phyloP scores from a whole-genome alignment of 2,329 filamentous ascomycete species.

The Lachnellula hyalina region DNA sequence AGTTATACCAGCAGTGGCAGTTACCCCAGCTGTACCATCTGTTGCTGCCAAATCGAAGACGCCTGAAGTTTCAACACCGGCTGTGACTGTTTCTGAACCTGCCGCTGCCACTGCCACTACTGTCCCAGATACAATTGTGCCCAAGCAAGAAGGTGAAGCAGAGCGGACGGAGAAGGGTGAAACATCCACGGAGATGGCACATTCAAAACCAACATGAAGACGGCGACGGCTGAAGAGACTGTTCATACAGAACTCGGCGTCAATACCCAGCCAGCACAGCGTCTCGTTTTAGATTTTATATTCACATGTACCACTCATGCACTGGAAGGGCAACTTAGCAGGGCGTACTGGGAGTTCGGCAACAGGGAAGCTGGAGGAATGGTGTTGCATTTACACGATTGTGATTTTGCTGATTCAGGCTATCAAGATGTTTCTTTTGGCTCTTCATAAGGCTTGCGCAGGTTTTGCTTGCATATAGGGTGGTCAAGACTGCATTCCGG shows the following conservation, averaged over 20 bases:
- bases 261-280: no score
- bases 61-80: background rate
- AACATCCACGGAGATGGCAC: slow-evolving; percentile 23
- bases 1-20: slow-evolving; percentile 2
- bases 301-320: slow-evolving; percentile 3
- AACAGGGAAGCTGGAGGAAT: background rate
- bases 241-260: background rate
- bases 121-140: slow-evolving; percentile 5
- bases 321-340: slow-evolving; percentile 8
- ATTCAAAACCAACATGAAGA: slow-evolving; percentile 1
- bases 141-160: slow-evolving; percentile 30
- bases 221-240: slow-evolving; percentile 6
- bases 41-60: background rate
- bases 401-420: background rate
- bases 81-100: background rate
- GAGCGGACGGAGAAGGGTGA: slow-evolving; percentile 29
- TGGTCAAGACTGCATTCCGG: no score
- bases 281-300: background rate
- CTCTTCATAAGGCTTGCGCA: no score
- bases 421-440: no score
- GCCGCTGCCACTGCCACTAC: background rate
- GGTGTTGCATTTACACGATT: background rate
- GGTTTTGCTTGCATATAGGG: no score
- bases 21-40: slow-evolving; percentile 2
- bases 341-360: slow-evolving; percentile 15